These are phyloP conservation scores for Akanthomyces muscarius DNA, from an alignment of 2,329 filamentous ascomycete species.

Conservation along the genomic window DNA sequence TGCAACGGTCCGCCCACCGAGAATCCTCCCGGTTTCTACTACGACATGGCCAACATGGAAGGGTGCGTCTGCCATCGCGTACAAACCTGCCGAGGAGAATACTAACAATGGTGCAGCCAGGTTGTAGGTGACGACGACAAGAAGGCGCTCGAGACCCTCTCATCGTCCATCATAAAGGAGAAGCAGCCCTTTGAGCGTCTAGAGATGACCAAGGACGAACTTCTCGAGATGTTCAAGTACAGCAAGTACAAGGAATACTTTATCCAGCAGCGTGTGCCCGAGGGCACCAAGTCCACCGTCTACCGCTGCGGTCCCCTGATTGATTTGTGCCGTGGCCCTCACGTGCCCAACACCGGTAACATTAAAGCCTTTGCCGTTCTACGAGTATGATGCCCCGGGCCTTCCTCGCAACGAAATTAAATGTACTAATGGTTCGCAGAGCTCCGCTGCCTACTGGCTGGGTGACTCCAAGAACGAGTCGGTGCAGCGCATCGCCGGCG, in stretches of 20 bases:
- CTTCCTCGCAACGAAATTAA: not conserved
- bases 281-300: constrained; percentile 87
- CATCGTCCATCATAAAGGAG: constrained; percentile 85
- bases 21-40: constrained; percentile 79
- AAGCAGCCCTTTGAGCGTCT: constrained; percentile 93
- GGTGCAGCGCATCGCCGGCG: constrained; percentile 91
- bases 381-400: constrained; percentile 46
- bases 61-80: constrained; percentile 23
- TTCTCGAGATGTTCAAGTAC: constrained; percentile 92
- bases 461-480: constrained; percentile 93
- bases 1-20: constrained; percentile 92
- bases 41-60: constrained; percentile 74
- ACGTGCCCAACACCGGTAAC: constrained; percentile 85
- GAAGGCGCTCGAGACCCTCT: constrained; percentile 77
- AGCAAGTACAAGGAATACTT: constrained; percentile 99
- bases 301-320: constrained; percentile 93
- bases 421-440: constrained; percentile 49
- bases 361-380: constrained; percentile 95
- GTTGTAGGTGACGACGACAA: constrained; percentile 74
- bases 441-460: constrained; percentile 77
- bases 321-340: constrained; percentile 91
- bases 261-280: constrained; percentile 66
- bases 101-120: constrained; percentile 50
- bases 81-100: not conserved
- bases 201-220: constrained; percentile 81